phyloP scores from a whole-genome alignment of 2,329 filamentous ascomycete genomes.

The Aspergillus calidoustus region DNA sequence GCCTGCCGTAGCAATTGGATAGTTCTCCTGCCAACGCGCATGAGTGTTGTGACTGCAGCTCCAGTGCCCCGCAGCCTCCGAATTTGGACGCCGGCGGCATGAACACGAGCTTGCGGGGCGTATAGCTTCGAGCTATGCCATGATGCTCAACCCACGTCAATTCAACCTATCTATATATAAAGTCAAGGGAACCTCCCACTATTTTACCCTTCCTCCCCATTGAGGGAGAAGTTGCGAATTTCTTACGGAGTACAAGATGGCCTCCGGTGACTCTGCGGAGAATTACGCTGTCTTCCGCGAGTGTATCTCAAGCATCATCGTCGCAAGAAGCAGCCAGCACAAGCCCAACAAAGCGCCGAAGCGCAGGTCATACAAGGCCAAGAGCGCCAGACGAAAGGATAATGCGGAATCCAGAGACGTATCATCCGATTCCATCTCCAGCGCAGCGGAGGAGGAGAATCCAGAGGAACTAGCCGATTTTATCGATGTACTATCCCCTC shows the following conservation, averaged over 20 bases:
- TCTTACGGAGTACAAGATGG: conserved; percentile 41
- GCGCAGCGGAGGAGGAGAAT: conserved; percentile 43
- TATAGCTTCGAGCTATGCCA: neutral
- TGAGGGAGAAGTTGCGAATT: neutral
- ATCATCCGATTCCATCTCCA: neutral
- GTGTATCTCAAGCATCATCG: conserved; percentile 70
- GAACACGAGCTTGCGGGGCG: neutral
- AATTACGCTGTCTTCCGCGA: conserved; percentile 76
- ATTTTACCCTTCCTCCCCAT: neutral
- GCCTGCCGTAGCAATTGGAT: neutral
- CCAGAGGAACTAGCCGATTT: conserved; percentile 78
- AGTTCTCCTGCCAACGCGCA: neutral
- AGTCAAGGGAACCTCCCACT: neutral
- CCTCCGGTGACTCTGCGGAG: conserved; percentile 26
- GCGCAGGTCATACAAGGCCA: conserved; percentile 27
- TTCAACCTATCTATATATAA: neutral
- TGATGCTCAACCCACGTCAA: neutral
- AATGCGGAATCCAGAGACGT: conserved; percentile 22
- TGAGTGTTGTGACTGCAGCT: neutral
- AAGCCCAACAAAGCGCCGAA: conserved; percentile 52
- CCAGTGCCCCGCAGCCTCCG: neutral
- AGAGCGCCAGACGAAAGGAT: conserved; percentile 21
- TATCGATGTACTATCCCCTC: conserved; percentile 60
- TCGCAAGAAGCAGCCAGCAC: conserved; percentile 60
- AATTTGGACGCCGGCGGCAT: neutral